phyloP scores from a whole-genome alignment of 2,329 filamentous ascomycete genomes.

The Purpureocillium takamizusanense region DNA sequence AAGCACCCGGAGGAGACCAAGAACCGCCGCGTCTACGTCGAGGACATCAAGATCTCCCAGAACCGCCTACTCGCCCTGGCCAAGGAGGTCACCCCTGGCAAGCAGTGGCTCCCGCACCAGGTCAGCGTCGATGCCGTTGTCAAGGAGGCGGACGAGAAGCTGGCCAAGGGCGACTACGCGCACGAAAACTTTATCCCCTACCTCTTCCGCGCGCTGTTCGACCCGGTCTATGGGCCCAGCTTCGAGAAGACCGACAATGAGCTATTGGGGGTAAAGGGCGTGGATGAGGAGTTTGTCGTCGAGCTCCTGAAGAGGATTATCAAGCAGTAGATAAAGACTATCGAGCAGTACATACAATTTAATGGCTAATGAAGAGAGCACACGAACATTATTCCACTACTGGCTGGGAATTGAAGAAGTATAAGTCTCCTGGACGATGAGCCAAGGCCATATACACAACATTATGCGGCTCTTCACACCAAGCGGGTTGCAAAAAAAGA shows the following conservation, averaged over 20 bases:
- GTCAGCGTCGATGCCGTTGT: conserved; percentile 17
- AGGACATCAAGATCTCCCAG: conserved; percentile 35
- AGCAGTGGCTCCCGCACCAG: conserved; percentile 36
- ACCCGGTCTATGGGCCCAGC: conserved; percentile 19
- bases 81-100: conserved; percentile 37
- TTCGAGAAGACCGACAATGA: conserved; percentile 31
- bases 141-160: conserved; percentile 16
- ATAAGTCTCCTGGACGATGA: too few species aligned
- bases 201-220: conserved; percentile 21
- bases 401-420: too few species aligned
- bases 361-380: background rate
- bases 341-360: background rate
- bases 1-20: conserved; percentile 40
- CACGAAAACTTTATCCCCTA: conserved; percentile 20
- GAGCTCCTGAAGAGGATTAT: conserved; percentile 14
- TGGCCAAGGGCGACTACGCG: conserved; percentile 20
- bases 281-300: conserved; percentile 30
- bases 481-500: too few species aligned
- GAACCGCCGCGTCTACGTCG: conserved; percentile 39
- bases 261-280: conserved; percentile 32
- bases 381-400: too few species aligned
- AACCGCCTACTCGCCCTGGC: conserved; percentile 32
- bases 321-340: background rate
- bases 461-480: too few species aligned
- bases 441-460: too few species aligned